Conservation (phyloP, 208 protist genomes). For the Leptomonas seymouri region DNA sequence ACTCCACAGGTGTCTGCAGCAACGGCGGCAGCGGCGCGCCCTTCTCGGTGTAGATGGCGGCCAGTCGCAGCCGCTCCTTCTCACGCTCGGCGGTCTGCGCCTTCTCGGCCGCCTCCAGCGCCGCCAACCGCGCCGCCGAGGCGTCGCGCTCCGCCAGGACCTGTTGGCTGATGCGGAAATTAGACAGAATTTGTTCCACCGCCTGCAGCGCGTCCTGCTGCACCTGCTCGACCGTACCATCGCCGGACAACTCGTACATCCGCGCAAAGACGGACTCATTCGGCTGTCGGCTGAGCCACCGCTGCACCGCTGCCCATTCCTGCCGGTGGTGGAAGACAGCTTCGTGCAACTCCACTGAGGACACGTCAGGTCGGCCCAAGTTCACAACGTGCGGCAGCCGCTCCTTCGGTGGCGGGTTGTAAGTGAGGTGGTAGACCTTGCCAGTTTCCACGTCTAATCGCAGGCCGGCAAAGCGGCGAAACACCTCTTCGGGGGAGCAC, state of each 20-base stretch:
- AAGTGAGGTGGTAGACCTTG: slow-evolving; percentile 83
- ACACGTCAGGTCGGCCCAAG: slow-evolving; percentile 60
- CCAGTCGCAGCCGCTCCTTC: slow-evolving; percentile 65
- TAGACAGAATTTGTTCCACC: slow-evolving; percentile 33
- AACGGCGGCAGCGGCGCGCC: slow-evolving; percentile 63
- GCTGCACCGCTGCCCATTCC: slow-evolving; percentile 52
- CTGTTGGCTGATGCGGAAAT: slow-evolving; percentile 39
- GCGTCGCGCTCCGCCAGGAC: slow-evolving; percentile 46
- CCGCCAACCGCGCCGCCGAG: slow-evolving; percentile 36
- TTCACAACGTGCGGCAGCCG: slow-evolving; percentile 70
- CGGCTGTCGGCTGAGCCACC: slow-evolving; percentile 44
- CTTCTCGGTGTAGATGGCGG: slow-evolving; percentile 71
- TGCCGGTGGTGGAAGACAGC: slow-evolving; percentile 64
- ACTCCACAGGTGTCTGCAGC: slow-evolving; percentile 36
- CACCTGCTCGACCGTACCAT: slow-evolving; percentile 36
- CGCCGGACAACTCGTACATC: slow-evolving; percentile 71
- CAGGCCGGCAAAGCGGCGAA: slow-evolving; percentile 80
- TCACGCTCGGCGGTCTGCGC: slow-evolving; percentile 60
- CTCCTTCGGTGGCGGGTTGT: slow-evolving; percentile 70
- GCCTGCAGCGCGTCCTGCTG: slow-evolving; percentile 36
- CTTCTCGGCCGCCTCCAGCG: slow-evolving; percentile 40
- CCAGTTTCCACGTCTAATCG: slow-evolving; percentile 80
- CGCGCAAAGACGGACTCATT: slow-evolving; percentile 26
- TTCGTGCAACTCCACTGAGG: slow-evolving; percentile 72
- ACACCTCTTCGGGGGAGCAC: slow-evolving; percentile 70